Evolutionary conservation across 2,329 filamentous ascomycete species (phyloP).

Genomic region (Scedosporium apiospermum): DNA sequence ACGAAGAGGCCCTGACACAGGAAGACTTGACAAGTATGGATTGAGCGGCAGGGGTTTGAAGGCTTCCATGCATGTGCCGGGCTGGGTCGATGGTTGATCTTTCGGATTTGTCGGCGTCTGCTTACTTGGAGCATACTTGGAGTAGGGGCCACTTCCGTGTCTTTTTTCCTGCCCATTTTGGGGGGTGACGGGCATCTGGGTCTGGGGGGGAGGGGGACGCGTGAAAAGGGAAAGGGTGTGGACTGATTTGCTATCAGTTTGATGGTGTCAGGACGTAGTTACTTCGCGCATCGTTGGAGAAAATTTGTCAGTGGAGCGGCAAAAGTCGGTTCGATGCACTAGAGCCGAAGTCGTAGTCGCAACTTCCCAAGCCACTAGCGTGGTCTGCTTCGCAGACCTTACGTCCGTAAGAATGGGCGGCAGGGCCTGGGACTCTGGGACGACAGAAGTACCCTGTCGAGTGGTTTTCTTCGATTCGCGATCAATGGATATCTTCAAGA

Average conservation of each 20-base stretch:
- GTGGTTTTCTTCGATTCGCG: not conserved
- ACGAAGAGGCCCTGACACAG: not conserved
- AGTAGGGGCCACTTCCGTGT: too few species aligned
- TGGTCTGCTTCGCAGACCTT: not conserved
- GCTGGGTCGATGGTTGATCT: not conserved
- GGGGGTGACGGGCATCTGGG: too few species aligned
- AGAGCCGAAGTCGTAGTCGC: not conserved
- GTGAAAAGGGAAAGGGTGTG: not conserved
- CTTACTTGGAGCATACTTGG: not conserved
- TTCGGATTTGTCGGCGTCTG: not conserved
- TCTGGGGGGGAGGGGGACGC: not conserved
- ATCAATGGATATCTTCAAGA: not conserved
- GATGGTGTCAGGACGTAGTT: too few species aligned
- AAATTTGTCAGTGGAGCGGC: not conserved
- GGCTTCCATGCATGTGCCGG: not conserved
- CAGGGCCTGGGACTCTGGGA: not conserved
- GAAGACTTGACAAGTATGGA: not conserved
- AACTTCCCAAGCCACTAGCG: not conserved
- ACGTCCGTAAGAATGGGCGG: not conserved
- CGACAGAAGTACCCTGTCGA: not conserved
- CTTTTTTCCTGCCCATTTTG: not conserved
- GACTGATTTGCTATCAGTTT: not conserved
- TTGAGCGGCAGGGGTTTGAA: not conserved
- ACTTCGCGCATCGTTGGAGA: not conserved
- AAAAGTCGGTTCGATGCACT: not conserved